phyloP scores from a whole-genome alignment of 176 grass and related monocot species.

The Tuctoria greenei region DNA sequence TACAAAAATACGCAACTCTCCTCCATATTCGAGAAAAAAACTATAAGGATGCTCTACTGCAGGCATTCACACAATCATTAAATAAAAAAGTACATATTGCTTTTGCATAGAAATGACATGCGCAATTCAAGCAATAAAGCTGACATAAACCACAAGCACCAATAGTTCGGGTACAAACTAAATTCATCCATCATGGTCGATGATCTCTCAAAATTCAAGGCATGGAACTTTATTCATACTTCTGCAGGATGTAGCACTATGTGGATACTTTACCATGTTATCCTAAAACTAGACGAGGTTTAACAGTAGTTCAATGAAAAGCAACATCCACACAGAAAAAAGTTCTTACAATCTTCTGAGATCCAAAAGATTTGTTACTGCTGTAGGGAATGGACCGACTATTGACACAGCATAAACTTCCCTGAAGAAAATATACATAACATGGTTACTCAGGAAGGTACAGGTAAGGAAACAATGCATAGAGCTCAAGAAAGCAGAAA shows the following conservation, averaged over 20 bases:
- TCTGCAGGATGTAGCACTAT: not conserved
- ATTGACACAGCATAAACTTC: constrained; percentile 99
- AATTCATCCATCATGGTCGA: constrained; percentile 1
- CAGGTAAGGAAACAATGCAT: not conserved
- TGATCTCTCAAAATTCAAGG: constrained; percentile 16
- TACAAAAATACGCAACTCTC: too few relatives aligned
- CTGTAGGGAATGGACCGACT: constrained; percentile 89
- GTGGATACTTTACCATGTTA: constrained; percentile 5
- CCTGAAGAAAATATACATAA: constrained; percentile 52
- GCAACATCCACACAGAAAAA: constrained; percentile 5
- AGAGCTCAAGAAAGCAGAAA: not conserved
- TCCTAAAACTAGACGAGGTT: constrained; percentile 1
- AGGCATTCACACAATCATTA: not conserved
- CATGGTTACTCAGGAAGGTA: constrained; percentile 14
- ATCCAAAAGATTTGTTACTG: constrained; percentile 97
- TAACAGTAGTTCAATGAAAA: constrained; percentile 3
- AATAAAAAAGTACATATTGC: not conserved
- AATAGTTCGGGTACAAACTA: not conserved
- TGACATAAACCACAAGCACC: not conserved
- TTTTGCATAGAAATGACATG: not conserved
- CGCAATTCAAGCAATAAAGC: not conserved
- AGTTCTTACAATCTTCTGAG: constrained; percentile 83
- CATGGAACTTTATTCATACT: constrained; percentile 6
- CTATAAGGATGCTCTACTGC: not conserved
- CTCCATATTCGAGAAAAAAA: too few relatives aligned